These are phyloP conservation scores for Cryphonectria japonica DNA, from an alignment of 2,329 filamentous ascomycete species.

Conservation along the genomic window DNA sequence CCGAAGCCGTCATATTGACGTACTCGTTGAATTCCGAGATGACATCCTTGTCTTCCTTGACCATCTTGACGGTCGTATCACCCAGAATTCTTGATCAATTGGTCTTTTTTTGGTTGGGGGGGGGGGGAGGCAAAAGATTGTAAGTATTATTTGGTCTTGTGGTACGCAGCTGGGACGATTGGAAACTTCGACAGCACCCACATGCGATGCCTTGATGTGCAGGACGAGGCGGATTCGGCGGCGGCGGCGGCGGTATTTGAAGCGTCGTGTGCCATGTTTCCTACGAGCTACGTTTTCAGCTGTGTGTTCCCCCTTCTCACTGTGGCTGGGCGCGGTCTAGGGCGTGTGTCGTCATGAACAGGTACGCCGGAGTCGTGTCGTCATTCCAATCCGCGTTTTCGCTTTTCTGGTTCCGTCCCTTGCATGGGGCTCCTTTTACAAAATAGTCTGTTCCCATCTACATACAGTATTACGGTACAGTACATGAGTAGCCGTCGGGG, in stretches of 20 bases:
- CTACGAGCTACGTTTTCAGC: neutral
- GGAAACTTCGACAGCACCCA: neutral
- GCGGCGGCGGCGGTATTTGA: neutral
- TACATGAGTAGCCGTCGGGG: too few species aligned
- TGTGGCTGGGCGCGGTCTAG: conserved; percentile 15
- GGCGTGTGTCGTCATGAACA: conserved; percentile 25
- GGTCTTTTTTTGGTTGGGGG: neutral
- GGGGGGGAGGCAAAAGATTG: too few species aligned
- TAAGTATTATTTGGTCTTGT: too few species aligned
- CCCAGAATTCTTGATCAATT: neutral
- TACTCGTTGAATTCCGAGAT: conserved; percentile 66
- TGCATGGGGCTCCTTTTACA: neutral
- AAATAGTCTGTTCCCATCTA: neutral
- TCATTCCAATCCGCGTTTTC: conserved; percentile 18
- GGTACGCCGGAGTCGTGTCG: conserved; percentile 26
- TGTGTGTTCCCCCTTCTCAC: neutral
- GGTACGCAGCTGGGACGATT: neutral
- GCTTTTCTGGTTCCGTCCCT: conserved; percentile 3
- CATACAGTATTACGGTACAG: neutral
- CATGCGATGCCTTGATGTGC: neutral
- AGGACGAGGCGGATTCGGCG: neutral
- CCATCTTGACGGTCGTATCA: conserved; percentile 17
- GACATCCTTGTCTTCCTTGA: conserved; percentile 38
- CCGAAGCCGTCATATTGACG: conserved; percentile 66
- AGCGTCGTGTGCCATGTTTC: neutral